Evolutionary conservation across 768 basidiomycete genomes (phyloP).

Genomic region (Hygrophoropsis aurantiaca): DNA sequence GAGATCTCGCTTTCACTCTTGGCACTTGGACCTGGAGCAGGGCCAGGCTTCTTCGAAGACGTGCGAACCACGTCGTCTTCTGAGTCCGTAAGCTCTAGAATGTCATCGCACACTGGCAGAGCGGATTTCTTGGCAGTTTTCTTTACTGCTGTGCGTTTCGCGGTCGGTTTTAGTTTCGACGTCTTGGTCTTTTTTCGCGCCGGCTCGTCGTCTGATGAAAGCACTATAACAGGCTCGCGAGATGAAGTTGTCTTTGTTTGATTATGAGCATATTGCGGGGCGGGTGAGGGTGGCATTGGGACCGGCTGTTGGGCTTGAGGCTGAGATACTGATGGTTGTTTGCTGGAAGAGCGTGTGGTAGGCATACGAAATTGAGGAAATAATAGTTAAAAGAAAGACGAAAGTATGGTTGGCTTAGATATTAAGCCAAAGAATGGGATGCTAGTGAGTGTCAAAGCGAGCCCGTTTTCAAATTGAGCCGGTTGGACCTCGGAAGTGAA

Average conservation of each 20-base stretch:
- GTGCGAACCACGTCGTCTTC: slow-evolving; percentile 43
- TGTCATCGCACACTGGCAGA: slow-evolving; percentile 27
- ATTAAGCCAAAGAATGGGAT: no score
- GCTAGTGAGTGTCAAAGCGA: no score
- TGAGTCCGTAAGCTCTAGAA: slow-evolving; percentile 62
- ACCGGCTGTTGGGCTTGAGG: slow-evolving; percentile 6
- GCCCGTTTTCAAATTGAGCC: no score
- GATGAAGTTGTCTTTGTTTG: slow-evolving; percentile 11
- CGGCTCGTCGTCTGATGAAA: slow-evolving; percentile 33
- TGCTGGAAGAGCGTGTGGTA: slow-evolving; percentile 28
- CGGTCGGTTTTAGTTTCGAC: slow-evolving; percentile 7
- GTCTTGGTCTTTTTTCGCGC: slow-evolving; percentile 17
- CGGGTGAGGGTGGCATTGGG: background rate
- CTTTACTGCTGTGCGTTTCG: slow-evolving; percentile 5
- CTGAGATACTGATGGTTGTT: slow-evolving; percentile 7
- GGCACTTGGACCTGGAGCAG: slow-evolving; percentile 15
- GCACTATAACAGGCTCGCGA: slow-evolving; percentile 26
- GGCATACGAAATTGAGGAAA: no score
- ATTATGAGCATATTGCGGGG: slow-evolving; percentile 9
- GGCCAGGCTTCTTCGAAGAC: slow-evolving; percentile 13
- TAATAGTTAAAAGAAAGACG: no score
- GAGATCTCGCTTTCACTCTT: slow-evolving; percentile 33
- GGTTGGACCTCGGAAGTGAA: no score
- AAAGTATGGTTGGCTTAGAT: no score
- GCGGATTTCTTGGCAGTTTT: slow-evolving; percentile 18